Conservation (phyloP, 176 grass and related monocot species). For the Eragrostis curvula region DNA sequence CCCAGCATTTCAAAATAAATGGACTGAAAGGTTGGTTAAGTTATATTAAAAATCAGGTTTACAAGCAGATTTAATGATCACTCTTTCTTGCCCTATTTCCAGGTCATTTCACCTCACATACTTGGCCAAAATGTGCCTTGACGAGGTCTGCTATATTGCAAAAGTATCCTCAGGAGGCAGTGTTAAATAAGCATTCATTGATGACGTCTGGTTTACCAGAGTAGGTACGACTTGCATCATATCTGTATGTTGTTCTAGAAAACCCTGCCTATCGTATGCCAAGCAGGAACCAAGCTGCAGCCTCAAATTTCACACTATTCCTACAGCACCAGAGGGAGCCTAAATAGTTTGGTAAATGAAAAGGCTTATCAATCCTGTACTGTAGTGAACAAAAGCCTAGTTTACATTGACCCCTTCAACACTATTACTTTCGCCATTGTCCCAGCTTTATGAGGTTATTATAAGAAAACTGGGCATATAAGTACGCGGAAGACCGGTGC, state of each 20-base stretch:
- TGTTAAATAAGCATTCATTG: constrained; percentile 17
- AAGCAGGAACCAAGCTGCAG: constrained; percentile 12
- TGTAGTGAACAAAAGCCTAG: not conserved
- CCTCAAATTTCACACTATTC: constrained; percentile 3
- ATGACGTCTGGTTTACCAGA: not conserved
- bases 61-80: not conserved
- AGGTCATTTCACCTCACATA: not conserved
- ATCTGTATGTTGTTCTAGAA: constrained; percentile 2
- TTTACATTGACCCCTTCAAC: not conserved
- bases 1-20: not conserved
- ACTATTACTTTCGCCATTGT: not conserved
- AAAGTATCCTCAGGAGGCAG: constrained; percentile 5
- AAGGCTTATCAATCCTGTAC: not conserved
- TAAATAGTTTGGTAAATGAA: not conserved
- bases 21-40: not conserved
- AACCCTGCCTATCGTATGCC: not conserved
- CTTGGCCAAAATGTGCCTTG: not conserved
- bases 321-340: not conserved
- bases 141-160: not conserved
- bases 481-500: not conserved
- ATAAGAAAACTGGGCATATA: constrained; percentile 6
- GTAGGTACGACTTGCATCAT: not conserved
- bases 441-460: constrained; percentile 1
- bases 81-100: not conserved
- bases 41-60: not conserved